These are phyloP conservation scores for Dorcoceras hygrometricum DNA, from an alignment of 257 asterid genomes.

Conservation along the genomic window DNA sequence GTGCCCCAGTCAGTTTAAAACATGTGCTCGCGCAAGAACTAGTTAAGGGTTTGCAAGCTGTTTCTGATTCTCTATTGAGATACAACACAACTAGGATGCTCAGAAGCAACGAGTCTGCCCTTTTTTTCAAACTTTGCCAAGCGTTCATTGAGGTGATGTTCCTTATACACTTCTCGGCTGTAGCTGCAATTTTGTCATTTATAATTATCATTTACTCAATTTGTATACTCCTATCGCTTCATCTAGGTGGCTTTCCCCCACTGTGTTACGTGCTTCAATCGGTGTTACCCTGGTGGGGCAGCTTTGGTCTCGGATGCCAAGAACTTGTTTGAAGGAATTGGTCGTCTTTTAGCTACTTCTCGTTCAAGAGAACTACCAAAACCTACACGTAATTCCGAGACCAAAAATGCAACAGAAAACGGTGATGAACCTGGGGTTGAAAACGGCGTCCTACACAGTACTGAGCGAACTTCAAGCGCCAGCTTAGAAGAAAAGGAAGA, in stretches of 20 bases:
- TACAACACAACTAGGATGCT: conserved; percentile 92
- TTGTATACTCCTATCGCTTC: not conserved
- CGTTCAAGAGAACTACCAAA: conserved; percentile 64
- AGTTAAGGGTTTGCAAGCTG: conserved; percentile 56
- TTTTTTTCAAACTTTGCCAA: conserved; percentile 84
- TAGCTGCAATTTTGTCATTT: not conserved
- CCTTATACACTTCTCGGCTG: conserved; percentile 18
- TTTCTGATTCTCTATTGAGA: conserved; percentile 78
- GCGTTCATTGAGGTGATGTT: conserved; percentile 72
- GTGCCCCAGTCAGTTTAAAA: conserved; percentile 85
- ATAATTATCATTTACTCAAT: not conserved
- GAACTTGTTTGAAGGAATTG: conserved; percentile 64
- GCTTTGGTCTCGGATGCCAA: conserved; percentile 65
- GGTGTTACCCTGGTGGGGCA: conserved; percentile 88
- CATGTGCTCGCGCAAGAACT: conserved; percentile 51
- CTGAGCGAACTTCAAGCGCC: conserved; percentile 44
- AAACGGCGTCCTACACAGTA: conserved; percentile 42
- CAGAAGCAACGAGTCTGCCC: conserved; percentile 68
- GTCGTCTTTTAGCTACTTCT: conserved; percentile 55
- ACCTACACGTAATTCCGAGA: conserved; percentile 40
- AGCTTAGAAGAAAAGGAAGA: conserved; percentile 39
- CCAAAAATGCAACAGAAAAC: conserved; percentile 47
- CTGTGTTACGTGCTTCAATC: conserved; percentile 75
- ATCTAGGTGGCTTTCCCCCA: conserved; percentile 84
- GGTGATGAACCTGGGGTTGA: conserved; percentile 53